A percentile compares a stretch with the other conserved stretches of the same genome.
Conservation (phyloP, 495 filamentous ascomycete genomes). For the Hypomontagnella submonticulosa region DNA sequence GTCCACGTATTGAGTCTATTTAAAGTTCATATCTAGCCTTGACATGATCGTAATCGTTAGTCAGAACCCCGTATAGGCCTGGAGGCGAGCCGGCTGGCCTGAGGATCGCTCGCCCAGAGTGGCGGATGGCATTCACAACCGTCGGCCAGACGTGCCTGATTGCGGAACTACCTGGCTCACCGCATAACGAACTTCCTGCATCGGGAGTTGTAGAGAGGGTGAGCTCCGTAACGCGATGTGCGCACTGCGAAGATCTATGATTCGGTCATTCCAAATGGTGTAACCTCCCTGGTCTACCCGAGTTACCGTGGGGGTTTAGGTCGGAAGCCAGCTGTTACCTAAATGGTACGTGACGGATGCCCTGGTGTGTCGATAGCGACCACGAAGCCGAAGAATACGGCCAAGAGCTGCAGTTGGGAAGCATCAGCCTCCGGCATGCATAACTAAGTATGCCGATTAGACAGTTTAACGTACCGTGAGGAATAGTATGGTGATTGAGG, state of each 20-base stretch:
- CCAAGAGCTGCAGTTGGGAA: slow-evolving; percentile 35
- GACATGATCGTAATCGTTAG: neutral
- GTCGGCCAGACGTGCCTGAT: slow-evolving; percentile 39
- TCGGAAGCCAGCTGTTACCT: slow-evolving; percentile 14
- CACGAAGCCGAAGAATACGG: slow-evolving; percentile 40
- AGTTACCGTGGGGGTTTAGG: slow-evolving; percentile 39
- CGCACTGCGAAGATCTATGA: slow-evolving; percentile 19
- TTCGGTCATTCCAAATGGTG: slow-evolving; percentile 22
- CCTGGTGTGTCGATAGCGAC: slow-evolving; percentile 40
- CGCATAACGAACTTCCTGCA: slow-evolving; percentile 24
- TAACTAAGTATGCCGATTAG: slow-evolving; percentile 16
- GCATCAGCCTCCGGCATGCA: slow-evolving; percentile 37
- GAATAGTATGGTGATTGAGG: slow-evolving; percentile 61
- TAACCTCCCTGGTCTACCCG: slow-evolving; percentile 35
- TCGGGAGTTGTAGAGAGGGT: slow-evolving; percentile 22
- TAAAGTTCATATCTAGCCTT: neutral
- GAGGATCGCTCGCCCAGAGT: slow-evolving; percentile 18
- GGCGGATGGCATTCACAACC: slow-evolving; percentile 22
- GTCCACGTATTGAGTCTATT: slow-evolving; percentile 3
- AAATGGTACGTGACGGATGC: slow-evolving; percentile 14
- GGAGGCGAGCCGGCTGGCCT: slow-evolving; percentile 1
- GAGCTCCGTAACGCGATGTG: slow-evolving; percentile 20
- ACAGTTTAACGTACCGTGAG: slow-evolving; percentile 60
- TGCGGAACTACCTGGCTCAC: slow-evolving; percentile 26
- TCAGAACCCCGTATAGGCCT: neutral